These are phyloP conservation scores for Clavariopsis aquatica DNA, from an alignment of 495 filamentous ascomycete genomes.

Conservation along the genomic window DNA sequence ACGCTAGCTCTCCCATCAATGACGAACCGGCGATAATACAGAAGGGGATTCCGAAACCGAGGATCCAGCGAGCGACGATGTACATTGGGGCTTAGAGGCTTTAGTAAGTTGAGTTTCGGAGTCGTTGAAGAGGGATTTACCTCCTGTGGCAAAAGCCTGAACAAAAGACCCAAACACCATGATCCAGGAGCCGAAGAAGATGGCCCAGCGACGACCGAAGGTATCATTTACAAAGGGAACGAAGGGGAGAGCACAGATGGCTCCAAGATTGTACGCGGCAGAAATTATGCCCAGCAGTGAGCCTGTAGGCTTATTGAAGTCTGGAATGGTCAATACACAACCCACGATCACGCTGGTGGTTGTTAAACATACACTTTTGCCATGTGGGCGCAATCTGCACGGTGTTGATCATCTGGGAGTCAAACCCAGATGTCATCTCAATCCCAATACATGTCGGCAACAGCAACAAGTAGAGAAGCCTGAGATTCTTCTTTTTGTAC, in stretches of 20 bases:
- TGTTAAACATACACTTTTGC: constrained; percentile 54
- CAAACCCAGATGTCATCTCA: constrained; percentile 72
- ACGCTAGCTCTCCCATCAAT: constrained; percentile 64
- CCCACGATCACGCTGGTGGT: background rate
- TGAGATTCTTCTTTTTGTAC: constrained; percentile 66
- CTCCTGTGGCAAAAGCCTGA: constrained; percentile 54
- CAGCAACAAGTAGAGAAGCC: constrained; percentile 61
- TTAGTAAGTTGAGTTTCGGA: constrained; percentile 12
- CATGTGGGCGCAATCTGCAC: constrained; percentile 63
- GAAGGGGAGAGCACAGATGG: constrained; percentile 60
- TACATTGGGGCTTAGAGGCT: constrained; percentile 56
- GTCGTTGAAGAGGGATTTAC: constrained; percentile 33
- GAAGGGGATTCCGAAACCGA: constrained; percentile 52
- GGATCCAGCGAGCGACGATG: constrained; percentile 63
- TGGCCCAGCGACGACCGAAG: constrained; percentile 58
- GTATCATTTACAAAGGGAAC: constrained; percentile 59
- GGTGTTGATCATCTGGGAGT: constrained; percentile 70
- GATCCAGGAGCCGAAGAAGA: constrained; percentile 60
- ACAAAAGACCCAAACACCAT: constrained; percentile 61
- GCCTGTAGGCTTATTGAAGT: constrained; percentile 46
- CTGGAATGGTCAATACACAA: constrained; percentile 30
- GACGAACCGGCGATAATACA: constrained; percentile 66
- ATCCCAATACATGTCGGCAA: constrained; percentile 69
- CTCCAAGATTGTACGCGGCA: constrained; percentile 53
- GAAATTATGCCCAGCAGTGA: constrained; percentile 42